Conservation (phyloP, 108 stramenopile species). For the Pseudonitzschia pungens region DNA sequence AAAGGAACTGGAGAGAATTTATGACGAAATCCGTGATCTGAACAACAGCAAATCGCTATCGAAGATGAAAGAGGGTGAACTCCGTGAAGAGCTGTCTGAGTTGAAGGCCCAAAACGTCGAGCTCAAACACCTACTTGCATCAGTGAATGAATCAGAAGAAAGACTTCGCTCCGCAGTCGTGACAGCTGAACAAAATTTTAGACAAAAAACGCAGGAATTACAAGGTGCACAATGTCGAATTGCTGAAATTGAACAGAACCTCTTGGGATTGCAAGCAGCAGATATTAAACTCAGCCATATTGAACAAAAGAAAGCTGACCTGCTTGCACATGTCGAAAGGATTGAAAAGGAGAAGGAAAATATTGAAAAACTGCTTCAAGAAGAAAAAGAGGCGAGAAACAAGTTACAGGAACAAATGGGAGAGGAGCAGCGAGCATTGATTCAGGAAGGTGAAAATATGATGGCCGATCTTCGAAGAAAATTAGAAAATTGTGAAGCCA, state of each 20-base stretch:
- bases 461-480: slow-evolving; percentile 50
- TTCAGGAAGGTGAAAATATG: slow-evolving; percentile 66
- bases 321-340: background rate
- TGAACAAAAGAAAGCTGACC: slow-evolving; percentile 10
- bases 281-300: slow-evolving; percentile 8
- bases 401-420: slow-evolving; percentile 50
- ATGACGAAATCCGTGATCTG: slow-evolving; percentile 24
- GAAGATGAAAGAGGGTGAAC: slow-evolving; percentile 8
- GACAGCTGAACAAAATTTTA: slow-evolving; percentile 41
- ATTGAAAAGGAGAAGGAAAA: slow-evolving; percentile 47
- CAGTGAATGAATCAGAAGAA: slow-evolving; percentile 58
- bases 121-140: slow-evolving; percentile 56
- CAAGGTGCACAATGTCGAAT: slow-evolving; percentile 29
- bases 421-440: slow-evolving; percentile 68
- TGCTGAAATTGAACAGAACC: slow-evolving; percentile 59
- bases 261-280: slow-evolving; percentile 22
- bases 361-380: slow-evolving; percentile 40
- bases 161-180: slow-evolving; percentile 45
- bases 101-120: slow-evolving; percentile 53
- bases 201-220: slow-evolving; percentile 24
- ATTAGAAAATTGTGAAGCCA: slow-evolving; percentile 35
- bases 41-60: slow-evolving; percentile 7
- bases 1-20: slow-evolving; percentile 26
- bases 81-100: slow-evolving; percentile 19
- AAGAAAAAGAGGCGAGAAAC: slow-evolving; percentile 41